Evolutionary conservation across 495 filamentous ascomycete species (phyloP).

Genomic region (Thermothielavioides terrestris): DNA sequence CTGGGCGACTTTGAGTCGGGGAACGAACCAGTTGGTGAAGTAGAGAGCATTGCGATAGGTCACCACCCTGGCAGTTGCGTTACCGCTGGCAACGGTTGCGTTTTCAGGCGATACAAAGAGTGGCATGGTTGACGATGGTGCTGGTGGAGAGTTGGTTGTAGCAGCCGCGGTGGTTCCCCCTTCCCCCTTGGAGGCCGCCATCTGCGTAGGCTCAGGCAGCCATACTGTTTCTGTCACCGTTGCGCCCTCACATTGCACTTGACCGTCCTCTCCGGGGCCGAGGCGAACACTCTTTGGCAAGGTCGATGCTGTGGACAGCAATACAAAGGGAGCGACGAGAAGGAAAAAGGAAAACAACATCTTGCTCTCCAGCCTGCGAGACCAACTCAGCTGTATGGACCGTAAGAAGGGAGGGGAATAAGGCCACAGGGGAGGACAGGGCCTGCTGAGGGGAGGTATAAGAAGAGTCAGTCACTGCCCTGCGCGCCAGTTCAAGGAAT

Average conservation of each 20-base stretch:
- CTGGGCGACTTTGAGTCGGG: not conserved
- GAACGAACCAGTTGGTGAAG: conserved; percentile 39
- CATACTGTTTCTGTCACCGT: conserved; percentile 6
- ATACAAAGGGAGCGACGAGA: conserved; percentile 1
- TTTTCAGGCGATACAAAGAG: not conserved
- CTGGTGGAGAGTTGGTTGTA: not conserved
- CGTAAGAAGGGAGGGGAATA: not conserved
- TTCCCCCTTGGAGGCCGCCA: not conserved
- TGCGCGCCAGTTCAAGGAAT: not conserved
- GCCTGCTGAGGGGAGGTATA: not conserved
- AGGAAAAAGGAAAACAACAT: conserved; percentile 3
- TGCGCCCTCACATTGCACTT: not conserved
- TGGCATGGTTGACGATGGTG: not conserved
- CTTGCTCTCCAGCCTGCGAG: not conserved
- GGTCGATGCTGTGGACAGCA: not conserved
- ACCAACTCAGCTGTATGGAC: not conserved
- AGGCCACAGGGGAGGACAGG: not conserved
- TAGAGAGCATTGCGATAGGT: conserved; percentile 33
- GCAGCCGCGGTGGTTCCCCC: not conserved
- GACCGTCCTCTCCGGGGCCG: not conserved
- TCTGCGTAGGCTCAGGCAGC: not conserved
- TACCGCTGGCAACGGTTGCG: not conserved
- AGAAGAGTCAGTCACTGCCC: not conserved
- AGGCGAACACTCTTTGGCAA: not conserved
- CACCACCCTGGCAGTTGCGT: not conserved